Evolutionary conservation across 2,329 filamentous ascomycete genomes (phyloP).

Genomic region (Hypoxylon sp.): DNA sequence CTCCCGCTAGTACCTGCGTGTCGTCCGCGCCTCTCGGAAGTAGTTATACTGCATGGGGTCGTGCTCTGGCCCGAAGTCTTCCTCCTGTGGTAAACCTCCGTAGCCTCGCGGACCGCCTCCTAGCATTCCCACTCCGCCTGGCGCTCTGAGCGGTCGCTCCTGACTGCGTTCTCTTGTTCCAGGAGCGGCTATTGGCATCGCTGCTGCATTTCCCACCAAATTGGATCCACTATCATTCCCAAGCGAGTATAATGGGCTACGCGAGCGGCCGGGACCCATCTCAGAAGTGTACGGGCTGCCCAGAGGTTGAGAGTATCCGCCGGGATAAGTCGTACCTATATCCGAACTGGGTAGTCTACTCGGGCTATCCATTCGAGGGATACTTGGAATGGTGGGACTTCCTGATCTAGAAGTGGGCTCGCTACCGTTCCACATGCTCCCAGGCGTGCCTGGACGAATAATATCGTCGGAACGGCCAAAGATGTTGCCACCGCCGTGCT

Average conservation of each 20-base stretch:
- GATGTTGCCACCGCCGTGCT: conserved; percentile 82
- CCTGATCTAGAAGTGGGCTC: conserved; percentile 63
- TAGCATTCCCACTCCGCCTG: conserved; percentile 60
- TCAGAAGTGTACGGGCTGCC: conserved; percentile 48
- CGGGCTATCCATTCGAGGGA: conserved; percentile 50
- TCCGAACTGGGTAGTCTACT: conserved; percentile 45
- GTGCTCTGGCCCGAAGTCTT: conserved; percentile 53
- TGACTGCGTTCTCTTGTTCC: conserved; percentile 53
- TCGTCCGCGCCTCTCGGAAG: conserved; percentile 58
- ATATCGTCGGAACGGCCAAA: conserved; percentile 72
- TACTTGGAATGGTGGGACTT: conserved; percentile 59
- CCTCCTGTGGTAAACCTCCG: conserved; percentile 70
- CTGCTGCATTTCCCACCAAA: conserved; percentile 66
- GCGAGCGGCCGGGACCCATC: conserved; percentile 52
- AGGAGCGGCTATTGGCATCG: conserved; percentile 61
- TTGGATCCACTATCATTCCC: conserved; percentile 67
- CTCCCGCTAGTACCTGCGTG: conserved; percentile 29
- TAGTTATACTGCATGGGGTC: conserved; percentile 70
- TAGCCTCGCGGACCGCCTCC: conserved; percentile 72
- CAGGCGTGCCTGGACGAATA: conserved; percentile 72
- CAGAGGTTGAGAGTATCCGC: conserved; percentile 46
- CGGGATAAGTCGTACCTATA: conserved; percentile 47
- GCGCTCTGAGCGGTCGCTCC: conserved; percentile 48
- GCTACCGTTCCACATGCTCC: conserved; percentile 62
- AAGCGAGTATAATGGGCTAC: conserved; percentile 64